Evolutionary conservation across 2,329 filamentous ascomycete species (phyloP).

Genomic region (Fusarium zealandicum): DNA sequence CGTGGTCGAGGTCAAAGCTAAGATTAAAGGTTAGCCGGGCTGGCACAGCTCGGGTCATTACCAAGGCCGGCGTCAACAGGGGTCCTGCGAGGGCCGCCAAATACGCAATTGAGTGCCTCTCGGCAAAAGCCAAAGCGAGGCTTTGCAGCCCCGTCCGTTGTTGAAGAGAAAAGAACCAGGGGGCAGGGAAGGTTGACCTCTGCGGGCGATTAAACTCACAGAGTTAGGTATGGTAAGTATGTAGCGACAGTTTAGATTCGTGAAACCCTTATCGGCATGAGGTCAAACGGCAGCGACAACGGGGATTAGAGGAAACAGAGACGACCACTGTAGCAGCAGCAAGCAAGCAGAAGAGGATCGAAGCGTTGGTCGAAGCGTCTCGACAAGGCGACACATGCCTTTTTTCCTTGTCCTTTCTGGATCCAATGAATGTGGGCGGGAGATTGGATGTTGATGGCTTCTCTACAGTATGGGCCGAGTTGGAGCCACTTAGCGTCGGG

Average conservation of each 20-base stretch:
- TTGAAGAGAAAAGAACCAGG: constrained; percentile 29
- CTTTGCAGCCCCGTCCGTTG: constrained; percentile 24
- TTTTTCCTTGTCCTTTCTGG: constrained; percentile 27
- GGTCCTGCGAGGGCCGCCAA: constrained; percentile 32
- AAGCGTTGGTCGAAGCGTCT: constrained; percentile 10
- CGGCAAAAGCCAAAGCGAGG: constrained; percentile 14
- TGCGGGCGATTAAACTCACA: constrained; percentile 13
- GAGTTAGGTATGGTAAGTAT: too few species aligned
- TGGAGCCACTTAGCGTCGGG: constrained; percentile 34
- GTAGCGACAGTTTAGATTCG: constrained; percentile 9
- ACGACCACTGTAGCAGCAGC: constrained; percentile 9
- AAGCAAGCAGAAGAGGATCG: constrained; percentile 6
- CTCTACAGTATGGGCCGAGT: constrained; percentile 37
- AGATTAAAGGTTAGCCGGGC: constrained; percentile 27
- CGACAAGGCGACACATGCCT: constrained; percentile 27
- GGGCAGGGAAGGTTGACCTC: constrained; percentile 8
- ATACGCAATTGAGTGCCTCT: constrained; percentile 33
- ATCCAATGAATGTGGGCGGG: constrained; percentile 35
- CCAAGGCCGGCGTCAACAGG: constrained; percentile 25
- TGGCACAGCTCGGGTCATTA: constrained; percentile 27
- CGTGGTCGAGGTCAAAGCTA: constrained; percentile 17
- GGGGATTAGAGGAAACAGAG: constrained; percentile 12
- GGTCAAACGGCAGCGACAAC: constrained; percentile 6
- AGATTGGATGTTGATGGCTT: constrained; percentile 42
- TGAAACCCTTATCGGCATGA: not conserved